Percentiles rank a stretch among this genome's conserved stretches.
These are phyloP conservation scores for Eucalyptus camaldulensis DNA, from an alignment of 345 rosid species.

Conservation along the genomic window DNA sequence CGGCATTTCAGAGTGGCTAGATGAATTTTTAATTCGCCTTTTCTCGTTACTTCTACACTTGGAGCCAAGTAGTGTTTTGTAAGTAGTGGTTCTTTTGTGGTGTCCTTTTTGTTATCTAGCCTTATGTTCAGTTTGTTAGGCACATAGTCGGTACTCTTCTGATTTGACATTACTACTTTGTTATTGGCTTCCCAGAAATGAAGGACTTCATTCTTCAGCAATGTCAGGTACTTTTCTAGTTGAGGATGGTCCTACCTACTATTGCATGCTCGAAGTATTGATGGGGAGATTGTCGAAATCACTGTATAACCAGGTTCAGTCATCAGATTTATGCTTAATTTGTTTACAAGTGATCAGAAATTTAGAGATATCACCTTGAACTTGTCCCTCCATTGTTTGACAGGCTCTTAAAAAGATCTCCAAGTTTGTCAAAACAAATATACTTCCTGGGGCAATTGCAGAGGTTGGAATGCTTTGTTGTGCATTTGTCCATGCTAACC, in stretches of 20 bases:
- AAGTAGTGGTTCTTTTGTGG: conserved; percentile 16
- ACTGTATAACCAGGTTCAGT: conserved; percentile 66
- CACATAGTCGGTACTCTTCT: background rate
- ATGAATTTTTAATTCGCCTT: conserved; percentile 86
- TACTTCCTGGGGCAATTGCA: conserved; percentile 98
- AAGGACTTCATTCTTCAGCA: conserved; percentile 84
- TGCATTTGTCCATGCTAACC: conserved; percentile 93
- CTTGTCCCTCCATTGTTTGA: background rate
- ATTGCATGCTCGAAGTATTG: conserved; percentile 96
- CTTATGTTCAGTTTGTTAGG: background rate
- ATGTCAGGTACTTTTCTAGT: conserved; percentile 94
- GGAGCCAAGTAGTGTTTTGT: conserved; percentile 91
- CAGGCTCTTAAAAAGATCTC: conserved; percentile 96
- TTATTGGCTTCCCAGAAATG: conserved; percentile 47
- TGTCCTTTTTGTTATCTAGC: background rate
- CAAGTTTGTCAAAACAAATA: conserved; percentile 80
- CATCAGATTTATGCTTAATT: background rate
- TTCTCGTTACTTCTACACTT: conserved; percentile 82
- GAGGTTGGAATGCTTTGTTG: conserved; percentile 99
- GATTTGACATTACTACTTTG: background rate
- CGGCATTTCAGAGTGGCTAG: conserved; percentile 90
- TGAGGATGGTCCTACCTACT: conserved; percentile 95
- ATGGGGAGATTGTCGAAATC: conserved; percentile 87
- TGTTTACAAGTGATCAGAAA: background rate
- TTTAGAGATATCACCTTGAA: background rate